phyloP scores from a whole-genome alignment of 1,284 basidiomycete genomes.

The Peniophora sp. region DNA sequence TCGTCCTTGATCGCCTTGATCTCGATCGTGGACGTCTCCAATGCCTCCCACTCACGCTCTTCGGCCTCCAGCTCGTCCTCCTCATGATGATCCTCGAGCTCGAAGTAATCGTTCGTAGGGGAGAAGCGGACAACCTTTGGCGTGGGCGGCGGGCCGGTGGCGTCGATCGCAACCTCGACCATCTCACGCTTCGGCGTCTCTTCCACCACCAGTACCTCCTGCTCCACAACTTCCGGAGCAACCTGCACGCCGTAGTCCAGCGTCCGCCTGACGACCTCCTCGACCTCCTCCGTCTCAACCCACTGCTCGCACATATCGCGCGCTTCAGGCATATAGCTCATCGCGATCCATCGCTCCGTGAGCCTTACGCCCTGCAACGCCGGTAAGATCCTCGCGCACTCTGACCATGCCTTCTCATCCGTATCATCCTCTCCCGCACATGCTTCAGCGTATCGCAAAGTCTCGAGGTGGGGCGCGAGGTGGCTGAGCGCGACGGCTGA shows the following conservation, averaged over 20 bases:
- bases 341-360: constrained; percentile 43
- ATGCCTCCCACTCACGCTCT: no score
- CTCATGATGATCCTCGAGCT: no score
- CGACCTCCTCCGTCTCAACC: constrained; percentile 43
- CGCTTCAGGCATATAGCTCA: constrained; percentile 21
- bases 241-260: constrained; percentile 40
- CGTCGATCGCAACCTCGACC: constrained; percentile 22
- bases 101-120: no score
- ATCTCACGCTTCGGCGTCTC: constrained; percentile 13
- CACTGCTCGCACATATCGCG: constrained; percentile 28
- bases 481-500: constrained; percentile 66
- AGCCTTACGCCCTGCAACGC: constrained; percentile 58
- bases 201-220: constrained; percentile 15
- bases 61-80: no score
- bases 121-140: no score
- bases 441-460: constrained; percentile 65
- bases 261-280: constrained; percentile 39
- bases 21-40: no score
- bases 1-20: no score
- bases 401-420: constrained; percentile 61
- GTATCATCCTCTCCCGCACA: constrained; percentile 58
- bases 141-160: constrained; percentile 9
- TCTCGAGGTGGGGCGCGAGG: constrained; percentile 60
- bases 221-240: constrained; percentile 36
- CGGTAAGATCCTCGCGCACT: constrained; percentile 56